Percentiles rank a stretch among this genome's conserved stretches.
These are phyloP conservation scores for Aspergillus versicolor DNA, from an alignment of 2,329 filamentous ascomycete species.

Conservation along the genomic window DNA sequence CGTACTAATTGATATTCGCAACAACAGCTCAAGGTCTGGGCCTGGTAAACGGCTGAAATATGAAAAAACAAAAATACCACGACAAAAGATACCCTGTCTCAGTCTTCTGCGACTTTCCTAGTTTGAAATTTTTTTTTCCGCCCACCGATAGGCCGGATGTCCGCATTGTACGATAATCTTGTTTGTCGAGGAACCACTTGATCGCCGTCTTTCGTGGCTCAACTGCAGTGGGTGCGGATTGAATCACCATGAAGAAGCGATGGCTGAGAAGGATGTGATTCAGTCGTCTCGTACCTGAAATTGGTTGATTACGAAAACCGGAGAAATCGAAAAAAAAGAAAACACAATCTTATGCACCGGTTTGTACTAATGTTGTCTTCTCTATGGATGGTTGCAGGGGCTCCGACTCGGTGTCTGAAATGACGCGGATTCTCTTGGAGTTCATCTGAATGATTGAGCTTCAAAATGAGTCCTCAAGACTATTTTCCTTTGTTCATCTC, in stretches of 20 bases:
- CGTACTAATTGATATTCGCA: constrained; percentile 13
- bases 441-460: constrained; percentile 3
- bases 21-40: constrained; percentile 79
- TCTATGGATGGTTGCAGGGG: constrained; percentile 22
- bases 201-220: constrained; percentile 26
- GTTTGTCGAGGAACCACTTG: constrained; percentile 26
- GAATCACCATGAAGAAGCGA: constrained; percentile 14
- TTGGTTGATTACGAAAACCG: constrained; percentile 9
- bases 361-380: constrained; percentile 20
- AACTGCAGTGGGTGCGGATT: constrained; percentile 20
- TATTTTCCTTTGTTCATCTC: constrained; percentile 7
- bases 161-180: constrained; percentile 49
- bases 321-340: constrained; percentile 13
- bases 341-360: constrained; percentile 17
- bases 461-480: background rate
- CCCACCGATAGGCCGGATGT: constrained; percentile 33
- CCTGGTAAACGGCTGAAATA: constrained; percentile 57
- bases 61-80: constrained; percentile 24
- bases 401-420: constrained; percentile 10
- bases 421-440: constrained; percentile 1
- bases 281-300: constrained; percentile 4
- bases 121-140: constrained; percentile 36
- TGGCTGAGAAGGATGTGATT: constrained; percentile 4
- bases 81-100: constrained; percentile 38
- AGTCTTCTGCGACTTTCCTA: constrained; percentile 36